A percentile compares a stretch with the other conserved stretches of the same genome.
phyloP scores from a whole-genome alignment of 148 eudicot genomes.

The Camellia japonica region DNA sequence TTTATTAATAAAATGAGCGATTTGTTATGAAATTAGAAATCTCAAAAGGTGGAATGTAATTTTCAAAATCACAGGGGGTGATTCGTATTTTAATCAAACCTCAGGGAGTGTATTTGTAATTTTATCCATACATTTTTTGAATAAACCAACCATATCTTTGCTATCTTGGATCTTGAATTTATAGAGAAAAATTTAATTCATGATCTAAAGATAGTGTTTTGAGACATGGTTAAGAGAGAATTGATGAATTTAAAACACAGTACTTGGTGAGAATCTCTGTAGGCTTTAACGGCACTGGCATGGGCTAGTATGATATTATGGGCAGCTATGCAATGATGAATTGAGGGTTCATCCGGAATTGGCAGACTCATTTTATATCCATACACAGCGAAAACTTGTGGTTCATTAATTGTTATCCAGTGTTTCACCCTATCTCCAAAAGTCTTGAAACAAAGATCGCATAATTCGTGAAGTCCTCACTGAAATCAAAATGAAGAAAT shows the following conservation, averaged over 20 bases:
- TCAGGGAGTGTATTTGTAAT: too few species aligned
- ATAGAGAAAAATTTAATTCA: too few species aligned
- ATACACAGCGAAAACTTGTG: neutral
- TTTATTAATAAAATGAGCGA: too few species aligned
- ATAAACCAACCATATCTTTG: too few species aligned
- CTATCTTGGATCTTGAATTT: too few species aligned
- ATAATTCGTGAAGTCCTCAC: neutral
- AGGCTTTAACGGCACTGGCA: neutral
- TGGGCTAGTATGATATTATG: neutral
- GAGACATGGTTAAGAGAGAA: too few species aligned
- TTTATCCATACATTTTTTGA: too few species aligned
- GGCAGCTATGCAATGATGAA: neutral
- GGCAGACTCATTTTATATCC: neutral
- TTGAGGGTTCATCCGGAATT: neutral
- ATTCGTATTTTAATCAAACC: too few species aligned
- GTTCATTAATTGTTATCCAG: neutral
- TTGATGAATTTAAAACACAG: neutral
- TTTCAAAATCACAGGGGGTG: too few species aligned
- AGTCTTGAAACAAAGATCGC: constrained; percentile 5
- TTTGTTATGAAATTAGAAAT: too few species aligned
- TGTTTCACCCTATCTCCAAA: constrained; percentile 9
- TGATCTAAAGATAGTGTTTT: too few species aligned
- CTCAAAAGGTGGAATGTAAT: too few species aligned
- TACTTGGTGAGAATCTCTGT: neutral
- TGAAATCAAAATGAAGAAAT: neutral